Evolutionary conservation across 176 grass and related monocot species (phyloP), one percentile per base, ranked within the genome.

Genomic region (Guadua angustifolia): DNA sequence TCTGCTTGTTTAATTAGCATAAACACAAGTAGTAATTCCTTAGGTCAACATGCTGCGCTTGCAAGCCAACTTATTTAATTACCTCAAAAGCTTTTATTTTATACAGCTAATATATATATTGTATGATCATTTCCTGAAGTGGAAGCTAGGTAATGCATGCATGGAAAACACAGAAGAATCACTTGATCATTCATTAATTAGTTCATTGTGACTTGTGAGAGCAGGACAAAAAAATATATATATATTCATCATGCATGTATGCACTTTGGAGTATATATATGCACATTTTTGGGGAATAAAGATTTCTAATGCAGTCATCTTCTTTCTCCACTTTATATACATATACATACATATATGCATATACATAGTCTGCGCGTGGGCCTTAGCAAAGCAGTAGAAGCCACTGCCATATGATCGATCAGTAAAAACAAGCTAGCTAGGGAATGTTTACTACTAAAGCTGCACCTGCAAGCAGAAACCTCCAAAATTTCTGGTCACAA

Each of bases 401-500:
- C 45, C 58, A 57, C 71, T 49, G 75, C 24, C 19, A 57, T 42
- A 53, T 68, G 11, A 44, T 87, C 46, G 11, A 44, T 87, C 46
- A 22, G 60, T 67, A 59, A 59, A 39, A 50, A 79, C 66, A 68
- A 56, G 18, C 52, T 21, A 56, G 18, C 52, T 21, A 80, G 43
- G 59, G 68, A 84, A 84, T 89, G 49, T 84, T 59, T 67, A 83
- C 57, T 56, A 85, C 29, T 29, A 29, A 85, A 81, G 69, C 69
- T 76, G 77, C 60, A 36, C 62, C 63, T 51, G 29, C 82, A 45
- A 76, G 83, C 1, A 3, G 88, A 89, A 86, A 89, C 56, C 63
- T 86, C 88, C 88, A 86, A 86, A 86, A 68, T 86, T 36, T 86
- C 36, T 82, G 65, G 78, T 89, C 88, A 86, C 78, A 77, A 47